Evolutionary conservation across 164 flowering plant species (phyloP), one percentile per base, ranked within the genome.

Genomic region (Stephania japonica): DNA sequence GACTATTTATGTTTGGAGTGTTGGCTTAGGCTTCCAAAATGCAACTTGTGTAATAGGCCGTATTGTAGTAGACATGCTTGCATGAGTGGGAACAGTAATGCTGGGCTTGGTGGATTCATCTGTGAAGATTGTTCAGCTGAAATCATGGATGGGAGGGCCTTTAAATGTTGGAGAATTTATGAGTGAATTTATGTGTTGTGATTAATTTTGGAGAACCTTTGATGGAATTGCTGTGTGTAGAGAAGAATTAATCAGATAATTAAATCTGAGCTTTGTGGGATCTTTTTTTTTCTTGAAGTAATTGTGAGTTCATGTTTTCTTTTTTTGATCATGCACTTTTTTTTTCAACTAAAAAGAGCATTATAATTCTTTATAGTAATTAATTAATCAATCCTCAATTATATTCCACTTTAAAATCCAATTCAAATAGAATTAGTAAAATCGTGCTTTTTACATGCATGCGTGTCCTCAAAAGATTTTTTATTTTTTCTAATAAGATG

Each of bases 21-120:
- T 68, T 92, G 97, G 97, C 81, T 90, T 73, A 66, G 67, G 63
- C 87, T 87, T 16, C 90, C 94, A 2, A 92, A 94, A 76, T 94
- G 97, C 73, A 78, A 72, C 59, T 73, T 83, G 44, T 94, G 97
- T 67, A 90, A 91, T 75, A 87, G 81, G 79, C 86, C 97, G 0
- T 87, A 85, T 19, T 92, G 98, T 44, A 82, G 49, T 8, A 72
- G 59, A 21, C 90, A 88, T 77, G 75, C 72, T 47, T 27, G 75
- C 70, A 70, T 11, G 14, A 32, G 9, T 64, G 43, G 42, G 19
- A 32, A 62, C n/a, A 53, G 25, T 5, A 6, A 68, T 25, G 8
- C 71, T 1, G 70, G 73, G 14, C 76, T 78, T 10, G 14, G 70
- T 8, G 89, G 85, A 21, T 87, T 86, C 69, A 43, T 88, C 14